Percentiles rank a stretch among this genome's conserved stretches.
These are phyloP conservation scores for Fusarium sp. DNA, from an alignment of 2,329 filamentous ascomycete species.

Conservation along the genomic window DNA sequence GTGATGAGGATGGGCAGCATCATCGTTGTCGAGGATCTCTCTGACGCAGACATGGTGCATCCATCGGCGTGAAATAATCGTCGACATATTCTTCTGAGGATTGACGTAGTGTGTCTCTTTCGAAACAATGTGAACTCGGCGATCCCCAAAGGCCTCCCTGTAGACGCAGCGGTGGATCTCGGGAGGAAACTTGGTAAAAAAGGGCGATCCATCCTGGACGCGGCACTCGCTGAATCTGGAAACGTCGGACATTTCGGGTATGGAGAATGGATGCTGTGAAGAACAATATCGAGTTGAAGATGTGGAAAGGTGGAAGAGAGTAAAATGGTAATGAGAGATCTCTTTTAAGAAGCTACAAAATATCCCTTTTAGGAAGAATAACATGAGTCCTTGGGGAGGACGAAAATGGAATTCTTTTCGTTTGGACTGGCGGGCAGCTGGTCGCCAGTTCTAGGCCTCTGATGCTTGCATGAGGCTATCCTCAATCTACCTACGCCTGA, in stretches of 20 bases:
- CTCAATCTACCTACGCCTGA: neutral
- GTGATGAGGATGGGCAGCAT: neutral
- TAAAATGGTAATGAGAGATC: neutral
- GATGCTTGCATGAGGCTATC: neutral
- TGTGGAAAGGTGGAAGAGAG: neutral
- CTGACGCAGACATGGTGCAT: neutral
- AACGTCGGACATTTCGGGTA: neutral
- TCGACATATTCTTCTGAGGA: neutral
- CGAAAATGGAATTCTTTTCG: neutral
- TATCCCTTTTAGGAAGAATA: neutral
- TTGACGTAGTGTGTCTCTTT: neutral
- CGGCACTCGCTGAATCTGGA: neutral
- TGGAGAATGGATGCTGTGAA: neutral
- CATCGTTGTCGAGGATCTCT: neutral
- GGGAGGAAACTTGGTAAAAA: slow-evolving; percentile 3
- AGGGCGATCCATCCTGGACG: neutral
- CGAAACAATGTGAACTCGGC: neutral
- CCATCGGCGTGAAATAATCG: neutral
- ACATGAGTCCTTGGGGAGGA: too few relatives aligned
- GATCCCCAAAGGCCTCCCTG: neutral
- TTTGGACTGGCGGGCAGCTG: neutral
- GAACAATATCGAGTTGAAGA: neutral
- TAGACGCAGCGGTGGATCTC: slow-evolving; percentile 6
- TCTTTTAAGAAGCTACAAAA: neutral
- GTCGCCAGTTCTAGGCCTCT: neutral